Percentiles rank a stretch among this genome's conserved stretches.
These are phyloP conservation scores for Meripilus lineatus DNA, from an alignment of 1,284 basidiomycete genomes.

Conservation along the genomic window DNA sequence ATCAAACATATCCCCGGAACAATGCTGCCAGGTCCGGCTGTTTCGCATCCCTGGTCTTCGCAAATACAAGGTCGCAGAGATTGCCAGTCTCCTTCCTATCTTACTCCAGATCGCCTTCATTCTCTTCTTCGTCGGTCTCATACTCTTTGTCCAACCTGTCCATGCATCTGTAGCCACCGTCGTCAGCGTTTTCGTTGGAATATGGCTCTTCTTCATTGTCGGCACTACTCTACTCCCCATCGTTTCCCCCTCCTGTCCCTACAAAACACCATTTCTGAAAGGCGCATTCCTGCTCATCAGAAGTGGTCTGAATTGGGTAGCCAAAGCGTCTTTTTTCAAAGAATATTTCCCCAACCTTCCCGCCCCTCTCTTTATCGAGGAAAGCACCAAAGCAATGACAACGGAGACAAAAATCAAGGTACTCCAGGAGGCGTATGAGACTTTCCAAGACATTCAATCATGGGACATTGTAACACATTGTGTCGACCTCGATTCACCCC, in stretches of 20 bases:
- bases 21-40: conserved; percentile 32
- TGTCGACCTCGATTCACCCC: too few relatives aligned
- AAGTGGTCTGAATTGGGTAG: too few relatives aligned
- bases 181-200: conserved; percentile 25
- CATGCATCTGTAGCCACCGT: conserved; percentile 27
- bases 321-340: too few relatives aligned
- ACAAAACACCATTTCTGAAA: background rate
- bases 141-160: conserved; percentile 31
- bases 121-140: conserved; percentile 36
- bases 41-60: conserved; percentile 32
- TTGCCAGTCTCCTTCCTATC: conserved; percentile 34
- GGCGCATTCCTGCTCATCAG: too few relatives aligned
- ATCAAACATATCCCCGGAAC: conserved; percentile 31
- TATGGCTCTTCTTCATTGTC: conserved; percentile 11
- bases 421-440: too few relatives aligned
- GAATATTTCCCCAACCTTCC: too few relatives aligned
- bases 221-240: background rate
- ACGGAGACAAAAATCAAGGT: too few relatives aligned
- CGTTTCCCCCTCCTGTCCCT: background rate
- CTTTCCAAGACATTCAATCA: too few relatives aligned
- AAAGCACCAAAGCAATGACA: too few relatives aligned
- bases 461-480: too few relatives aligned
- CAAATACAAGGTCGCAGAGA: conserved; percentile 30
- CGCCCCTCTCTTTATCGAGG: too few relatives aligned
- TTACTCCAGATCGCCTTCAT: conserved; percentile 37